phyloP scores from a whole-genome alignment of 2,329 filamentous ascomycete genomes.

The Fusarium sp. region DNA sequence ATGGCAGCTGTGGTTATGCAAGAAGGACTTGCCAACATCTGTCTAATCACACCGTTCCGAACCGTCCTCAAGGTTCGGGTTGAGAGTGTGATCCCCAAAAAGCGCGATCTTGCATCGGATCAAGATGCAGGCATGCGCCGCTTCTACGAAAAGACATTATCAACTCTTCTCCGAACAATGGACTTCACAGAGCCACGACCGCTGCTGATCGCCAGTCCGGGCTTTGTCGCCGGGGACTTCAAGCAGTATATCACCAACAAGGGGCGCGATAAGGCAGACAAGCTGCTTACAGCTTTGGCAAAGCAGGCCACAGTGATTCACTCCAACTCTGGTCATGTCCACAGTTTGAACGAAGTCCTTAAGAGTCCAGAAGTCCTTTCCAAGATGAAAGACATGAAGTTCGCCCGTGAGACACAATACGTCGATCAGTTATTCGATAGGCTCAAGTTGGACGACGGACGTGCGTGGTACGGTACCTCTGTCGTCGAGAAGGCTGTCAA shows the following conservation, averaged over 20 bases:
- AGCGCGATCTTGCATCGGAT: slow-evolving; percentile 72
- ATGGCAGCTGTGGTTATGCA: slow-evolving; percentile 94
- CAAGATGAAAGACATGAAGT: slow-evolving; percentile 87
- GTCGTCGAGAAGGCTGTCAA: slow-evolving; percentile 86
- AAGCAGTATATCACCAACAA: slow-evolving; percentile 77
- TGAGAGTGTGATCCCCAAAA: slow-evolving; percentile 74
- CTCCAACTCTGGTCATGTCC: slow-evolving; percentile 84
- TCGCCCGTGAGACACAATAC: slow-evolving; percentile 81
- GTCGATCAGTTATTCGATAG: slow-evolving; percentile 87
- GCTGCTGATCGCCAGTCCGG: slow-evolving; percentile 86
- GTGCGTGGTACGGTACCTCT: slow-evolving; percentile 88
- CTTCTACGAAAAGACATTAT: slow-evolving; percentile 83
- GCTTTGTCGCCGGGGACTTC: slow-evolving; percentile 86
- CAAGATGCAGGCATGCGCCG: slow-evolving; percentile 75
- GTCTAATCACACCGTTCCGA: slow-evolving; percentile 82
- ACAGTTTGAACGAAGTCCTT: slow-evolving; percentile 88
- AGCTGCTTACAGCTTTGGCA: slow-evolving; percentile 71
- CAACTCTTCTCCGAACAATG: slow-evolving; percentile 80
- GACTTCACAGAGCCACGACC: slow-evolving; percentile 78
- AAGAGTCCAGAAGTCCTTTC: slow-evolving; percentile 81
- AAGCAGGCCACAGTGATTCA: slow-evolving; percentile 81
- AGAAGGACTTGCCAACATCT: slow-evolving; percentile 86
- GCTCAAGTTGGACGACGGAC: slow-evolving; percentile 84
- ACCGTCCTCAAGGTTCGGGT: slow-evolving; percentile 75
- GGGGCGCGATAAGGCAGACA: slow-evolving; percentile 70